Evolutionary conservation across 495 filamentous ascomycete genomes (phyloP).

Genomic region (Daldinia grandis): DNA sequence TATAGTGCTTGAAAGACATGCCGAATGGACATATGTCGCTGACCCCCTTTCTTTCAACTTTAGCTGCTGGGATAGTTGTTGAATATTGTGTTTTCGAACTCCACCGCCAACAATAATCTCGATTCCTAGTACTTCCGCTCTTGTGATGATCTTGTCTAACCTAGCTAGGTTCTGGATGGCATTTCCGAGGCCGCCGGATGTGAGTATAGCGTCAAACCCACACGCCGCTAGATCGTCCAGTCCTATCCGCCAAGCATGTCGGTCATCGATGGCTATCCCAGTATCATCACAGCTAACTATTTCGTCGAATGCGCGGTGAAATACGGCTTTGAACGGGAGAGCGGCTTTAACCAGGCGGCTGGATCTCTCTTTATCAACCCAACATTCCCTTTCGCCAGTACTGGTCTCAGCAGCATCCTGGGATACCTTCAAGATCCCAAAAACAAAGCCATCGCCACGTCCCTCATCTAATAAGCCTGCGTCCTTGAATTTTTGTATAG

Average conservation of each 20-base stretch:
- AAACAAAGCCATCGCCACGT: constrained; percentile 57
- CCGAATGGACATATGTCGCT: constrained; percentile 47
- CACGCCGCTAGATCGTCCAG: constrained; percentile 39
- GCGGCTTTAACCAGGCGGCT: constrained; percentile 41
- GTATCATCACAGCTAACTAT: constrained; percentile 37
- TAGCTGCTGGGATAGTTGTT: constrained; percentile 24
- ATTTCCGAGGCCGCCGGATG: constrained; percentile 51
- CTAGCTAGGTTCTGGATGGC: constrained; percentile 42
- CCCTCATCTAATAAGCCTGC: constrained; percentile 34
- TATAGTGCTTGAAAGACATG: constrained; percentile 33
- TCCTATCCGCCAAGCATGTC: constrained; percentile 23
- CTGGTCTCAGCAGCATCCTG: neutral
- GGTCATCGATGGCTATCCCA: constrained; percentile 1
- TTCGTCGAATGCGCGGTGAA: constrained; percentile 57
- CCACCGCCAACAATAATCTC: constrained; percentile 56
- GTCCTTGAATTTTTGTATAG: constrained; percentile 43
- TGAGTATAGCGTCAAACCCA: constrained; percentile 53
- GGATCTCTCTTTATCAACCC: constrained; percentile 44
- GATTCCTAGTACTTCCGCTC: constrained; percentile 22
- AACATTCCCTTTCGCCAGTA: constrained; percentile 11
- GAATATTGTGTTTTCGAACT: constrained; percentile 47
- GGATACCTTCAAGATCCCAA: constrained; percentile 49
- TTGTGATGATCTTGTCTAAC: constrained; percentile 41
- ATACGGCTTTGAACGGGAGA: constrained; percentile 41
- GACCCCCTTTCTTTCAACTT: constrained; percentile 16